Conservation (phyloP, 2,329 filamentous ascomycete genomes). For the Aureobasidium sp. region DNA sequence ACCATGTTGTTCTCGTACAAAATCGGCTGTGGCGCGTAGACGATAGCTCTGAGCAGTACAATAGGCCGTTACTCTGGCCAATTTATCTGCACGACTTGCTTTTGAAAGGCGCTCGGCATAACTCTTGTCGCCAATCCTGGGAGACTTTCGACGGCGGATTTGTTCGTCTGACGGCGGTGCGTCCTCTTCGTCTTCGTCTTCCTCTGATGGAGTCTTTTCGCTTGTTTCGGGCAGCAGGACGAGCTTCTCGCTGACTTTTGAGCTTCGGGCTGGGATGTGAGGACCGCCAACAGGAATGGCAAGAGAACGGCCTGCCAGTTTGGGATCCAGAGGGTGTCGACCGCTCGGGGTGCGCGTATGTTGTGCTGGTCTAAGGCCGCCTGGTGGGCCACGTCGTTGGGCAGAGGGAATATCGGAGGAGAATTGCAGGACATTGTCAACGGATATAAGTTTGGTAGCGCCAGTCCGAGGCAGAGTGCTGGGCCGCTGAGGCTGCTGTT, state of each 20-base stretch:
- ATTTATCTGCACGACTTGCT: conserved; percentile 60
- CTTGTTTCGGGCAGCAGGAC: conserved; percentile 82
- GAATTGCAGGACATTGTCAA: conserved; percentile 92
- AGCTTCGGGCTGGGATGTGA: conserved; percentile 74
- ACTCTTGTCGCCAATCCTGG: conserved; percentile 64
- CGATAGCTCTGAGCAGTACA: conserved; percentile 94
- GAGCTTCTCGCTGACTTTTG: conserved; percentile 94
- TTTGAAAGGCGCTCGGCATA: conserved; percentile 93
- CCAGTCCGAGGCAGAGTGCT: conserved; percentile 31
- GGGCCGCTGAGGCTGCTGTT: conserved; percentile 34
- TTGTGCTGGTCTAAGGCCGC: conserved; percentile 41
- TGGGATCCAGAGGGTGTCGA: conserved; percentile 46
- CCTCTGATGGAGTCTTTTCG: conserved; percentile 34
- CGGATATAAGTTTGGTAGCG: conserved; percentile 65
- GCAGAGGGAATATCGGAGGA: conserved; percentile 92
- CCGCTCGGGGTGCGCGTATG: conserved; percentile 43
- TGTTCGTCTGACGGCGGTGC: conserved; percentile 62
- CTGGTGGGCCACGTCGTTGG: conserved; percentile 68
- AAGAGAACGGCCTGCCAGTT: conserved; percentile 48
- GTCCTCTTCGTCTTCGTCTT: conserved; percentile 38
- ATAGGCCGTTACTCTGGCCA: conserved; percentile 88
- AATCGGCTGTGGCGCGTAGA: conserved; percentile 78
- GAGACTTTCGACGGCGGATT: conserved; percentile 55
- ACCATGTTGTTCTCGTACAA: conserved; percentile 78
- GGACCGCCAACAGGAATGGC: conserved; percentile 34